Conservation (phyloP, 768 basidiomycete species). For the Tephrocybe sp. region DNA sequence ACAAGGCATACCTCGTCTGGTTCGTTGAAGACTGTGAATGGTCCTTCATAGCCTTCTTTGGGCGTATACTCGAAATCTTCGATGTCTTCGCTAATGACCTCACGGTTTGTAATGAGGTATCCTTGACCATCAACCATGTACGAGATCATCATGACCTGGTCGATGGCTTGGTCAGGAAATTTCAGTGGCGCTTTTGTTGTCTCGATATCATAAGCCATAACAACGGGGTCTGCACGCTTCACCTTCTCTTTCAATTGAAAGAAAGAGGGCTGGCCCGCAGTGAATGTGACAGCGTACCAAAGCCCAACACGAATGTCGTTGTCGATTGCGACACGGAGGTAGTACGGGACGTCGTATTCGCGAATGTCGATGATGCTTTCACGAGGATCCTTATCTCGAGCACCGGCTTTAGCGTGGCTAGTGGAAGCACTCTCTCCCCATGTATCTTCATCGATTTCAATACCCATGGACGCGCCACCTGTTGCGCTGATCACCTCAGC, state of each 20-base stretch:
- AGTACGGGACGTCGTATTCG: conserved; percentile 97
- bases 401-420: conserved; percentile 29
- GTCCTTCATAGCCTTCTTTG: conserved; percentile 96
- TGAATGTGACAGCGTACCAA: conserved; percentile 93
- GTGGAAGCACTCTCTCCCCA: conserved; percentile 46
- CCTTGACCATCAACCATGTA: conserved; percentile 99
- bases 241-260: conserved; percentile 77
- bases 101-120: conserved; percentile 95
- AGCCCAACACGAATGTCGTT: conserved; percentile 95
- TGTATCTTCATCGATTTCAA: conserved; percentile 64
- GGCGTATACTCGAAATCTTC: conserved; percentile 99
- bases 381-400: conserved; percentile 75
- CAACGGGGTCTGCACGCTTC: conserved; percentile 97
- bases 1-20: conserved; percentile 72
- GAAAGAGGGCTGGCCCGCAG: conserved; percentile 76
- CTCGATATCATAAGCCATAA: conserved; percentile 99
- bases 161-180: conserved; percentile 93
- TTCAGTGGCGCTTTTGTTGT: conserved; percentile 99
- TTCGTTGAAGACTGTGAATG: conserved; percentile 95
- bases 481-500: conserved; percentile 92
- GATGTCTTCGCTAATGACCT: conserved; percentile 96
- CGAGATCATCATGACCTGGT: conserved; percentile 99
- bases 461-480: conserved; percentile 62
- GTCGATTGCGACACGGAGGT: conserved; percentile 98
- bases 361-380: conserved; percentile 93